These are phyloP conservation scores for Plenodomus biglobosus DNA, from an alignment of 2,329 filamentous ascomycete genomes.

Conservation along the genomic window DNA sequence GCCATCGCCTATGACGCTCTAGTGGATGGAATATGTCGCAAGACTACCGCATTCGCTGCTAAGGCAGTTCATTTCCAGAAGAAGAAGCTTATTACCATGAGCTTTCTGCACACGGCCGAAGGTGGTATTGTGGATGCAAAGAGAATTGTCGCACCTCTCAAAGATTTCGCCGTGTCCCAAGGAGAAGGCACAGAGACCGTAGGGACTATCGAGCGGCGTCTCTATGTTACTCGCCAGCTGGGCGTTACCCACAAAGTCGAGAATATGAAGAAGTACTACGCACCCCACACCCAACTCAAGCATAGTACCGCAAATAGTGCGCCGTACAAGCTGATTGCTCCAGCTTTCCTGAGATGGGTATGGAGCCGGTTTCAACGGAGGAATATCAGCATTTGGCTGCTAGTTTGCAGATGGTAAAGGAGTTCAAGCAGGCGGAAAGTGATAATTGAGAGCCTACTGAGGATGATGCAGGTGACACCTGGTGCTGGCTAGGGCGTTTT, in stretches of 20 bases:
- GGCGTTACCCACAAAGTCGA: slow-evolving; percentile 16
- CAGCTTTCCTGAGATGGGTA: slow-evolving; percentile 19
- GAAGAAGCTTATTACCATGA: slow-evolving; percentile 24
- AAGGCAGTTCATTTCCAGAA: slow-evolving; percentile 17
- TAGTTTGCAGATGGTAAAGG: slow-evolving; percentile 19
- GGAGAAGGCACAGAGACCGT: slow-evolving; percentile 19
- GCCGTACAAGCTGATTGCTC: slow-evolving; percentile 19
- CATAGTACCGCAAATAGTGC: not conserved
- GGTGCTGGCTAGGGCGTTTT: too few species aligned
- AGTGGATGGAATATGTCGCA: slow-evolving; percentile 43
- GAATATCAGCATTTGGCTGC: slow-evolving; percentile 17
- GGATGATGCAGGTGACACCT: not conserved
- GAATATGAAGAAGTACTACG: slow-evolving; percentile 16
- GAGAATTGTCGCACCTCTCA: slow-evolving; percentile 87
- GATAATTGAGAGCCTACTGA: not conserved
- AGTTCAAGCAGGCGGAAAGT: slow-evolving; percentile 14
- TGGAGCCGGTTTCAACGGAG: slow-evolving; percentile 15
- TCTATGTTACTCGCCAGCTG: slow-evolving; percentile 29
- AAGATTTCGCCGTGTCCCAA: slow-evolving; percentile 31
- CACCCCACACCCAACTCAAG: not conserved
- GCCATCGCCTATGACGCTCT: slow-evolving; percentile 36
- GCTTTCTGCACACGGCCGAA: slow-evolving; percentile 18
- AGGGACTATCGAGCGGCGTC: slow-evolving; percentile 37
- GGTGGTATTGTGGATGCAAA: slow-evolving; percentile 76
- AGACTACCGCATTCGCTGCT: slow-evolving; percentile 5